Evolutionary conservation across 2,329 filamentous ascomycete genomes (phyloP).

Genomic region (Trichoderma semiorbis): DNA sequence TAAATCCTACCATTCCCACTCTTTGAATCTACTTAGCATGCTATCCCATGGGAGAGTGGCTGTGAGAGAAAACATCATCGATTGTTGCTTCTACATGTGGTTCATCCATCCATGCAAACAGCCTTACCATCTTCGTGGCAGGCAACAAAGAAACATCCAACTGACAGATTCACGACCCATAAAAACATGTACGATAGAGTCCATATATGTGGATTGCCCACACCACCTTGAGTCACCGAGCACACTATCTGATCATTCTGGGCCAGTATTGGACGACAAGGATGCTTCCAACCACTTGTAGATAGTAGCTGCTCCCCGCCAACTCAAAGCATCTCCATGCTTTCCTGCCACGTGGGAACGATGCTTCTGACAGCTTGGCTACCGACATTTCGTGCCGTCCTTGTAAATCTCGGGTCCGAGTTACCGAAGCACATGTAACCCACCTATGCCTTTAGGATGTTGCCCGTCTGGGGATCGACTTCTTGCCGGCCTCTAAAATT

Average conservation of each 20-base stretch:
- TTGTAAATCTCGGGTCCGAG: not conserved
- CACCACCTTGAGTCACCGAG: not conserved
- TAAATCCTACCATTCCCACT: not conserved
- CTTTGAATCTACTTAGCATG: not conserved
- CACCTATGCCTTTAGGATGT: constrained; percentile 3
- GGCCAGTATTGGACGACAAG: not conserved
- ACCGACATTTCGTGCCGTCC: not conserved
- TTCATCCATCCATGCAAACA: not conserved
- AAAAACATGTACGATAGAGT: not conserved
- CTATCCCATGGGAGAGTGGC: not conserved
- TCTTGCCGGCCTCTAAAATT: constrained; percentile 13
- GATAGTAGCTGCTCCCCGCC: not conserved
- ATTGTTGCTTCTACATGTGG: not conserved
- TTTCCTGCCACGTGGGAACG: not conserved
- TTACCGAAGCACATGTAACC: not conserved
- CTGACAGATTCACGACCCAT: not conserved
- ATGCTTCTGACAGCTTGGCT: not conserved
- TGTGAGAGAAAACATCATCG: not conserved
- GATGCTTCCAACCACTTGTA: not conserved
- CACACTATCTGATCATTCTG: not conserved
- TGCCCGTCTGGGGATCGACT: constrained; percentile 7
- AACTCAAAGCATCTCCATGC: not conserved
- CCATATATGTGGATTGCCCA: too few relatives aligned
- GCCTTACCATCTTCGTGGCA: not conserved
- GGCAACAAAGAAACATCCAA: not conserved